Evolutionary conservation across 306 rosid genomes (phyloP).

Genomic region (Fagus sylvatica): DNA sequence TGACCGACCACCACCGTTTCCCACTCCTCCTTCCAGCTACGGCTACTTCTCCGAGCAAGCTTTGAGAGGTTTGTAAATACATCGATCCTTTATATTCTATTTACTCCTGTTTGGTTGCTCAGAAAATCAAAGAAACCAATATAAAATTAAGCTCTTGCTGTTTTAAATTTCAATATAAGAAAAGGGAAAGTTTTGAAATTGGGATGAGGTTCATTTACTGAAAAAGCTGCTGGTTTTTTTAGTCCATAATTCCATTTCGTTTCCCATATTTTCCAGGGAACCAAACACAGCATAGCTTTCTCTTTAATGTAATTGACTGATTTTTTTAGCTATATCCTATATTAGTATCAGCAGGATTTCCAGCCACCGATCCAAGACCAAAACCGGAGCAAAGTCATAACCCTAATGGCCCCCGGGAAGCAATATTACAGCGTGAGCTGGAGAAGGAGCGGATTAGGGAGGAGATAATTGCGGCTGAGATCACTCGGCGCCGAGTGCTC

Average conservation of each 20-base stretch:
- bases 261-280: neutral
- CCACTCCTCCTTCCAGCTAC: constrained; percentile 2
- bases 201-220: neutral
- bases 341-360: neutral
- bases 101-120: neutral
- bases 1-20: neutral
- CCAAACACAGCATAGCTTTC: neutral
- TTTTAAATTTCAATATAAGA: too few relatives aligned
- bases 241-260: neutral
- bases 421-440: constrained; percentile 27
- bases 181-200: neutral
- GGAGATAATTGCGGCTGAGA: constrained; percentile 39
- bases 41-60: constrained; percentile 9
- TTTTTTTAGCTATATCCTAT: neutral
- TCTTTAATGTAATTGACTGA: neutral
- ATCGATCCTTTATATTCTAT: neutral
- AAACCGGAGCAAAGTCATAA: neutral
- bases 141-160: too few relatives aligned
- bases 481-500: constrained; percentile 34
- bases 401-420: constrained; percentile 12
- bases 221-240: neutral
- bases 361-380: neutral
- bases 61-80: constrained; percentile 9
- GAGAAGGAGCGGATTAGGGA: constrained; percentile 51
- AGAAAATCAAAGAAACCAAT: too few relatives aligned